phyloP scores from a whole-genome alignment of 1,284 basidiomycete species.

The Mycena citricolor region DNA sequence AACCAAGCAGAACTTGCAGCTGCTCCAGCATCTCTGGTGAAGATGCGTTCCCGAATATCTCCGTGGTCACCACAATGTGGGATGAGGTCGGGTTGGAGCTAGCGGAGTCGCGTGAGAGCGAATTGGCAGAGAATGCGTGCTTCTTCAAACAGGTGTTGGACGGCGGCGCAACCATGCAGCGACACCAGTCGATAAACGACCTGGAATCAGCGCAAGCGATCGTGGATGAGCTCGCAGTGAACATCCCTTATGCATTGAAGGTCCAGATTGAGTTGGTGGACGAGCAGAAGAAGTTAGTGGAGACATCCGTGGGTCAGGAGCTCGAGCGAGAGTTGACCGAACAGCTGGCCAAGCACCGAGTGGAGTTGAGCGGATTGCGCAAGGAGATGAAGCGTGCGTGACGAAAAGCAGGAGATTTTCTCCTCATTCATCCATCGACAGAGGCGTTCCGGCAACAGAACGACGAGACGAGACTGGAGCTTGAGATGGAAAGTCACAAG shows the following conservation, averaged over 20 bases:
- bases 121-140: constrained; percentile 5
- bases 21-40: constrained; percentile 17
- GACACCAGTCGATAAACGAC: constrained; percentile 8
- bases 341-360: background rate
- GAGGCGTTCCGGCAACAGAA: constrained; percentile 18
- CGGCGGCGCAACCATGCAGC: constrained; percentile 9
- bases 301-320: constrained; percentile 7
- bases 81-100: constrained; percentile 2
- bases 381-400: constrained; percentile 13
- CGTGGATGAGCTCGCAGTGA: constrained; percentile 4
- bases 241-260: constrained; percentile 2
- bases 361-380: constrained; percentile 13
- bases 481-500: constrained; percentile 24
- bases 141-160: constrained; percentile 17
- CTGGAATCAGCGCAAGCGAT: constrained; percentile 7
- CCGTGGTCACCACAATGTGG: constrained; percentile 18
- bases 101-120: constrained; percentile 7
- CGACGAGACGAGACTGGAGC: constrained; percentile 25
- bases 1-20: constrained; percentile 14
- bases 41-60: constrained; percentile 12
- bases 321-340: background rate
- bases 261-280: constrained; percentile 17
- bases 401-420: background rate
- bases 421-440: background rate
- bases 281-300: constrained; percentile 8